Evolutionary conservation across 75 land plant species (phyloP), one percentile per base, ranked within the genome.

Genomic region (Chamaecyparis obtusa): DNA sequence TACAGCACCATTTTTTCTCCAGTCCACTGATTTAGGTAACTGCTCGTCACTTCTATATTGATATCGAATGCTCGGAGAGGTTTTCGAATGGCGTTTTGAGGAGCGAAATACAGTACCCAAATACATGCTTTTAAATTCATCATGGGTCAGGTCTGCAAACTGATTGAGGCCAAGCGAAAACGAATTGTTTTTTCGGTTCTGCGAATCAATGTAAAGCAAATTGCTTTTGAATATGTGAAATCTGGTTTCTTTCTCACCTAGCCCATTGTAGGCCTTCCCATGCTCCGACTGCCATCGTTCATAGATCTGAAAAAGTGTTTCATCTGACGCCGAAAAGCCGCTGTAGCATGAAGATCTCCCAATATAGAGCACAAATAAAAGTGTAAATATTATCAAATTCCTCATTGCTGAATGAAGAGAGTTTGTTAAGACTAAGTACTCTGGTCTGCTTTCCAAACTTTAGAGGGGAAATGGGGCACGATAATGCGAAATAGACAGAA

Each of bases 201-300:
- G 88, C 4, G 77, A 55, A 55, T 90, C 90, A 84, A 95, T 87
- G 74, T 88, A 92, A 78, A 76, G 82, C n/a, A 91, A 81, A 87
- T 95, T 95, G 36, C 90, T 91, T 89, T 91, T 91, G 86, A 95
- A 95, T 44, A 90, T 86, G 88, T 88, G 69, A 33, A 94, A 92
- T 37, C 95, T 80, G 79, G 37, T 86, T 46, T 89, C 91, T 91
- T 90, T 91, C 88, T 93, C 94, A 0, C 81, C 93, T 11, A 88
- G 5, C 0, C 77, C 90, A 55, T 87, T 83, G 90, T 92, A 89
- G 19, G 43, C 86, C 71, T 84, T 92, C 27, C 83, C 4, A 43
- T 92, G 90, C 88, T 83, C 78, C 71, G 11, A 49, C 33, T 60
- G 67, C 93, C 93, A 92, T 21, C 67, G 71, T 69, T 87, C 86